Evolutionary conservation across 1,284 basidiomycete species (phyloP).

Genomic region (Fomitopsis pinicola): DNA sequence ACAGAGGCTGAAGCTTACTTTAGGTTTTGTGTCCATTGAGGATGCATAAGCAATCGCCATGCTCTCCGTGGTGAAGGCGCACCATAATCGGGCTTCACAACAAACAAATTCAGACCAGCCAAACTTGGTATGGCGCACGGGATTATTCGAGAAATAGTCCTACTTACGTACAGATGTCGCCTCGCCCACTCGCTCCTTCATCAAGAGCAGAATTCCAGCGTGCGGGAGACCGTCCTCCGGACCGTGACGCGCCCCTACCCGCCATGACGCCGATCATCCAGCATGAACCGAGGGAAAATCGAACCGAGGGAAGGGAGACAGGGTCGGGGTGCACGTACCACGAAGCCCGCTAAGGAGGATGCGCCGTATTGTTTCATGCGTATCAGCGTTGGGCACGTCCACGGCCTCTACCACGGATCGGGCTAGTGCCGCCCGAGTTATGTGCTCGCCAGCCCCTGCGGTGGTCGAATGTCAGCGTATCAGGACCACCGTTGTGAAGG

Average conservation of each 20-base stretch:
- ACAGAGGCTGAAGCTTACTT: conserved; percentile 41
- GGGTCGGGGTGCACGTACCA: conserved; percentile 13
- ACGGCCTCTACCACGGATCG: conserved; percentile 29
- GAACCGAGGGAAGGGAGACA: neutral
- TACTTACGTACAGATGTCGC: conserved; percentile 21
- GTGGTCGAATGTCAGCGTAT: neutral
- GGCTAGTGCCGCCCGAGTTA: conserved; percentile 34
- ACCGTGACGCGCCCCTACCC: conserved; percentile 18
- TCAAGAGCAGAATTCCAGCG: conserved; percentile 43
- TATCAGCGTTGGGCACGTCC: conserved; percentile 20
- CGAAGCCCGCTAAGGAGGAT: conserved; percentile 24
- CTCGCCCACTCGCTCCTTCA: conserved; percentile 35
- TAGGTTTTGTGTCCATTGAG: conserved; percentile 44
- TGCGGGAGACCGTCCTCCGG: conserved; percentile 23
- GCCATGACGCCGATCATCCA: neutral
- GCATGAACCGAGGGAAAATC: neutral
- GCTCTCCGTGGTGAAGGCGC: conserved; percentile 75
- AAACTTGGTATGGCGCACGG: neutral
- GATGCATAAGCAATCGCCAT: conserved; percentile 73
- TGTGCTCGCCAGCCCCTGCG: conserved; percentile 40
- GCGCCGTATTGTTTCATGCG: conserved; percentile 26
- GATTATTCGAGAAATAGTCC: neutral
- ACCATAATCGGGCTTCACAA: conserved; percentile 60
- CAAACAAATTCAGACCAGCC: conserved; percentile 3
- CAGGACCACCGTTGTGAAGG: neutral